These are phyloP conservation scores for Boletus coccyginus DNA, from an alignment of 768 basidiomycete species.

Conservation along the genomic window DNA sequence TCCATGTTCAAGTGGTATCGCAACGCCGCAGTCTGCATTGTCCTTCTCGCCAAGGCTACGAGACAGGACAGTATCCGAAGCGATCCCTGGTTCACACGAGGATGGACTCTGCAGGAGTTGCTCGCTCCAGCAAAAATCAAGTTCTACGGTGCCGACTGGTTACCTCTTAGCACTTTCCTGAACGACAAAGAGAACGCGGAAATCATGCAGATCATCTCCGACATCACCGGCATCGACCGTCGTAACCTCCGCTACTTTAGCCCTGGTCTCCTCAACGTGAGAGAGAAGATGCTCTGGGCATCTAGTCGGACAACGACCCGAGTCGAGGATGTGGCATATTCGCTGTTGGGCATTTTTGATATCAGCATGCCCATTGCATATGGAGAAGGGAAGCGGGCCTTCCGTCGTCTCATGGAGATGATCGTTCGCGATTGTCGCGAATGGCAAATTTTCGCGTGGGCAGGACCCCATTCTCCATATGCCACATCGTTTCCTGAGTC, in stretches of 20 bases:
- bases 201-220: conserved; percentile 11
- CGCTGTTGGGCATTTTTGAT: conserved; percentile 25
- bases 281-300: conserved; percentile 26
- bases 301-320: conserved; percentile 23
- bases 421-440: conserved; percentile 19
- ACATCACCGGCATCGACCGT: conserved; percentile 11
- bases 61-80: not conserved
- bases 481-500: conserved; percentile 19
- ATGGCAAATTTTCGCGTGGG: conserved; percentile 22
- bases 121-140: conserved; percentile 21
- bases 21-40: conserved; percentile 22
- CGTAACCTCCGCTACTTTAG: conserved; percentile 18
- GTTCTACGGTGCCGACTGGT: conserved; percentile 19
- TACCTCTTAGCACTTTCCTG: not conserved
- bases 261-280: conserved; percentile 18
- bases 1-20: conserved; percentile 27
- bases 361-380: conserved; percentile 24
- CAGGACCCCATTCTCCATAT: conserved; percentile 20
- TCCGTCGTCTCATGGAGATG: conserved; percentile 24
- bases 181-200: conserved; percentile 22
- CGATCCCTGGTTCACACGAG: conserved; percentile 25
- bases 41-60: conserved; percentile 11
- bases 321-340: conserved; percentile 26
- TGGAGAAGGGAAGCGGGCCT: conserved; percentile 25
- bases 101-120: conserved; percentile 22